Base-by-base conservation (phyloP, 495 filamentous ascomycete species). In the Annulohypoxylon stygium region DNA sequence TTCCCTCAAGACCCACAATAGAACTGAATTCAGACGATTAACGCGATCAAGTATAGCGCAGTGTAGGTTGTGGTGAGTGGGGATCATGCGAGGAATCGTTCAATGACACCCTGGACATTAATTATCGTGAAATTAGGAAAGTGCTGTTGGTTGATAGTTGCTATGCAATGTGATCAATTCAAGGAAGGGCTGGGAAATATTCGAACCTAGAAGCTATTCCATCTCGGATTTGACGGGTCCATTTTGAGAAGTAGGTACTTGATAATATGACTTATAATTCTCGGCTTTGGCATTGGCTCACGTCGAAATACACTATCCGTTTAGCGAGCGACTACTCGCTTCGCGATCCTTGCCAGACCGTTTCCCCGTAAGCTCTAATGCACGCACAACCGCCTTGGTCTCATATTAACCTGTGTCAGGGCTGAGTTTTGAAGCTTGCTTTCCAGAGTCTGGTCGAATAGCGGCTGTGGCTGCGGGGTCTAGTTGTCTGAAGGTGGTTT, bases 391-490 rank as follows among this genome's bases (percentile, higher is more conserved):
- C 3, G 30, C 51, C 26, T n/a, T 33, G 30, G 51, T 18, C 51
- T 18, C 11, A 34, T 7, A 55, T 26, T 55, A 55, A 30, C 11
- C 26, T 55, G 26, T 34, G 23, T 34, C 51, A 55, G 26, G 51
- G 51, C 26, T 55, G 51, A 55, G 26, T 26, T 26, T 34, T 55
- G 51, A 55, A 33, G 51, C 26, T 10, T 55, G 25, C 16, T 34
- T 55, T 55, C 10, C 5, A 26, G 4, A 16, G 12, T 34, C 26
- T n/a, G 11, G 51, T 16, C 14, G 51, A 16, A 54, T 10, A 33
- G 50, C 23, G 50, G 50, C 48, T 53, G 25, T 54, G 50, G 14
- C 25, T 33, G 50, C 7, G 51, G 51, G 51, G 51, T 55, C 26
- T 55, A 6, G n/a, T 55, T 55, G 20, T 55, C 26, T 55, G 14